Base-by-base conservation (phyloP, 2,329 filamentous ascomycete genomes). In the Pestalotiopsis sp. region DNA sequence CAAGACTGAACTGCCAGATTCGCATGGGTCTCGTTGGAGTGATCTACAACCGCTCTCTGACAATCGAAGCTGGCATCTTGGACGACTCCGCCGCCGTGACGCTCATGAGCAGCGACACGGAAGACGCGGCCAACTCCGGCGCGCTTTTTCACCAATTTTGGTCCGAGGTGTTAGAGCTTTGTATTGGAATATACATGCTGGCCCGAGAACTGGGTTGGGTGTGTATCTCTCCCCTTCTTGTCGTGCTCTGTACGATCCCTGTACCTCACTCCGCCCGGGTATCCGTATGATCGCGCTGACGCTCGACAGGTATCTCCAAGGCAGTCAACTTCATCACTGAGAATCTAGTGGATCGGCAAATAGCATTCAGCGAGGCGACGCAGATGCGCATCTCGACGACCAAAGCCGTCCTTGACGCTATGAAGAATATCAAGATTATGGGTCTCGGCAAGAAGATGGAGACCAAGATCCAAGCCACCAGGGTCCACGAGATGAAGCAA, bases 381-480 rank as follows among this genome's bases (percentile, higher is more conserved):
- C 57, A 60, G 17, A 60, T 36, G 25, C 23, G 57, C 13, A 60
- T 60, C 13, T 60, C 57, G 6, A 60, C 17, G 25, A 60, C 57
- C 31, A 60, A 60, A 60, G 57, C 57, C 57, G 17, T 60, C 17
- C 57, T 60, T 60, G 57, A 60, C 11, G 23, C 57, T 36, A 60
- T 60, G 57, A 60, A 36, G 31, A 60, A 31, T 60, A 60, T 60
- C 57, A 60, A 60, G 57, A 60, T 60, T 27, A 60, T 60, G 57
- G 57, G 57, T 17, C 31, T 60, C 13, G 57, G 23, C 57, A 36
- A 60, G 31, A 60, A 31, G 17, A 60, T 60, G 57, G 31, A 27
- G 57, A 6, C 20, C 57, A 60, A 60, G 57, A 60, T 60, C 23
- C 25, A 60, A 36, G 57, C 57, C 57, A 36, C 57, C 12, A 27